Conservation (phyloP, 1,139 yeast species). For the Taphrina populina region DNA sequence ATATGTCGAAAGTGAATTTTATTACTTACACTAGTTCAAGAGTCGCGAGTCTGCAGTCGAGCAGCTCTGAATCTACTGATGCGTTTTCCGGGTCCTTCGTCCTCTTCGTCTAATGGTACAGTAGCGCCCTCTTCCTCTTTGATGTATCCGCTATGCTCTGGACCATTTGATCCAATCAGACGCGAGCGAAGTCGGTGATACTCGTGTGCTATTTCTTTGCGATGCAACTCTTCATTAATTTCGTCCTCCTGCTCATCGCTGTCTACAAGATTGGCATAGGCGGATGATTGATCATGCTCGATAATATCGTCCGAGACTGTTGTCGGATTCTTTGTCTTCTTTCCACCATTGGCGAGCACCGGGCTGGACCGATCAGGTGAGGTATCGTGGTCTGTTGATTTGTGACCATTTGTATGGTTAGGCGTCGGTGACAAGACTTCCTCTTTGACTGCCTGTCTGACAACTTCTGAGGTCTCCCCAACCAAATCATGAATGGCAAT, state of each 20-base stretch:
- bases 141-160: too few species aligned
- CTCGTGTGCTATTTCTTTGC: constrained; percentile 28
- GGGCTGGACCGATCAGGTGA: background rate
- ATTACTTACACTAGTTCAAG: too few species aligned
- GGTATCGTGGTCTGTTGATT: background rate
- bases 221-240: constrained; percentile 21
- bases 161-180: constrained; percentile 17
- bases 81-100: constrained; percentile 5
- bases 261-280: background rate
- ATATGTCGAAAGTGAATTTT: background rate
- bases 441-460: constrained; percentile 5
- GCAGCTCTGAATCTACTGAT: constrained; percentile 33
- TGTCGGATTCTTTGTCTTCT: background rate
- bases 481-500: constrained; percentile 28
- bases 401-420: background rate
- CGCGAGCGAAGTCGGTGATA: constrained; percentile 29
- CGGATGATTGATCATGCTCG: constrained; percentile 5
- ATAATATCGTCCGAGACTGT: constrained; percentile 2
- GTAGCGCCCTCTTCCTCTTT: constrained; percentile 22
- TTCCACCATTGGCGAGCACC: too few species aligned
- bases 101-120: constrained; percentile 27
- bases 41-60: too few species aligned
- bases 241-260: background rate
- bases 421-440: constrained; percentile 20
- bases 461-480: constrained; percentile 18